phyloP scores from a whole-genome alignment of 2,329 filamentous ascomycete species.

The Trichoderma sp. region DNA sequence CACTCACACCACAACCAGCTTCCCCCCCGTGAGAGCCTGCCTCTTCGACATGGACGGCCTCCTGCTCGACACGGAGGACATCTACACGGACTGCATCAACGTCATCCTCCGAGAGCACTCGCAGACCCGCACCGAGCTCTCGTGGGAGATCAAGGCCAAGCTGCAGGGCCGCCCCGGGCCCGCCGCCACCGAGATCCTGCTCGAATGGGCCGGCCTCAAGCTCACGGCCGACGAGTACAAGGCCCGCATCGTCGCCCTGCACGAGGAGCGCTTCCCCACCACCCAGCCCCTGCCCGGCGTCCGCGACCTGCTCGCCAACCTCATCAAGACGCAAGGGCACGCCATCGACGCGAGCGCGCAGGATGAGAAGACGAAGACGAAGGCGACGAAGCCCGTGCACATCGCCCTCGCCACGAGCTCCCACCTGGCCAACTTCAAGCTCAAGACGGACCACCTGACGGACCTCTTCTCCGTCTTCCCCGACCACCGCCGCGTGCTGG shows the following conservation, averaged over 20 bases:
- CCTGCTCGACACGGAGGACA: conserved; percentile 88
- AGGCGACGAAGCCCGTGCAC: conserved; percentile 54
- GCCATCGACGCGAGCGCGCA: conserved; percentile 16
- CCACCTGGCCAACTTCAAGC: conserved; percentile 68
- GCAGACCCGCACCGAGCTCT: conserved; percentile 63
- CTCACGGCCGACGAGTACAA: conserved; percentile 71
- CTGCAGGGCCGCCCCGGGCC: conserved; percentile 64
- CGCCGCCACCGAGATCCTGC: conserved; percentile 58
- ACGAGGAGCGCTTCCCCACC: conserved; percentile 70
- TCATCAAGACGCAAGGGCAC: conserved; percentile 51
- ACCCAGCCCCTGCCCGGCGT: conserved; percentile 82
- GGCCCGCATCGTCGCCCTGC: conserved; percentile 61
- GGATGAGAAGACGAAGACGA: conserved; percentile 28
- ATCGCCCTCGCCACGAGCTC: conserved; percentile 87
- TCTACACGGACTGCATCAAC: conserved; percentile 84
- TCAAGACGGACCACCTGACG: conserved; percentile 70
- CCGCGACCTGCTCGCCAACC: conserved; percentile 62
- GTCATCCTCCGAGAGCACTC: conserved; percentile 74
- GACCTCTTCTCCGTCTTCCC: conserved; percentile 69
- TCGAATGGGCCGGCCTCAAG: conserved; percentile 83
- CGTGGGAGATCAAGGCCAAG: conserved; percentile 92
- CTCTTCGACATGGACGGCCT: conserved; percentile 99
- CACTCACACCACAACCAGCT: conserved; percentile 48
- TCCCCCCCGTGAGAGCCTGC: conserved; percentile 82
- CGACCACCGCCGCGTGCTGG: conserved; percentile 71